Evolutionary conservation across 768 basidiomycete genomes (phyloP), one percentile per base, ranked within the genome.

Genomic region (Termitomyces sp.): DNA sequence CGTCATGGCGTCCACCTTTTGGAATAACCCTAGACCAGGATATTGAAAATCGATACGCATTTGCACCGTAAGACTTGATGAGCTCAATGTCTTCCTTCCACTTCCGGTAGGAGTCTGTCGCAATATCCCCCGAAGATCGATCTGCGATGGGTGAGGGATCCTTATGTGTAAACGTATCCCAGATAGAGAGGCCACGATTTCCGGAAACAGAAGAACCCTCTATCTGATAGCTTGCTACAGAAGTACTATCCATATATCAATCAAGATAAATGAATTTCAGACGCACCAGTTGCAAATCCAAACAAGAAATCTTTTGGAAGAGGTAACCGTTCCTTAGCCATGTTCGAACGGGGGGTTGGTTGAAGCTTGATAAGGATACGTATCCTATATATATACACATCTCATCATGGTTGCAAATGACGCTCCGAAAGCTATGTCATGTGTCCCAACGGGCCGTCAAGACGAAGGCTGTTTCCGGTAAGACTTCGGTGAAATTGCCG

Each of bases 21-120:
- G 88, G 88, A 49, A 90, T 85, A 62, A 90, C 77, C 41, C 88
- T 76, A 4, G 83, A 79, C 90, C 88, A 90, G 3, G 88, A 78
- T 38, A 92, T 71, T 7, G 86, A 88, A 70, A 92, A 89, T 22
- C 88, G 79, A 70, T 90, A 90, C 2, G 26, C 26, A 26, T 26
- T 26, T 26, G 26, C 26, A 26, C 26, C 26, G 26, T 26, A 26
- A 30, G 30, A 30, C 30, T 30, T 30, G 30, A 30, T 5, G 4
- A 30, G 76, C 20, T 78, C 78, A 18, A 89, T 70, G 65, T 90
- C 88, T 54, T 85, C 81, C 57, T 76, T 76, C 83, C 84, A 90
- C 55, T 78, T 76, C 51, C 76, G 77, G 71, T 84, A 86, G 3
- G 86, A 88, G 69, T 87, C 84, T 24, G 85, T 87, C 1, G 88